phyloP scores from a whole-genome alignment of 495 filamentous ascomycete species.

The Halenospora varia region DNA sequence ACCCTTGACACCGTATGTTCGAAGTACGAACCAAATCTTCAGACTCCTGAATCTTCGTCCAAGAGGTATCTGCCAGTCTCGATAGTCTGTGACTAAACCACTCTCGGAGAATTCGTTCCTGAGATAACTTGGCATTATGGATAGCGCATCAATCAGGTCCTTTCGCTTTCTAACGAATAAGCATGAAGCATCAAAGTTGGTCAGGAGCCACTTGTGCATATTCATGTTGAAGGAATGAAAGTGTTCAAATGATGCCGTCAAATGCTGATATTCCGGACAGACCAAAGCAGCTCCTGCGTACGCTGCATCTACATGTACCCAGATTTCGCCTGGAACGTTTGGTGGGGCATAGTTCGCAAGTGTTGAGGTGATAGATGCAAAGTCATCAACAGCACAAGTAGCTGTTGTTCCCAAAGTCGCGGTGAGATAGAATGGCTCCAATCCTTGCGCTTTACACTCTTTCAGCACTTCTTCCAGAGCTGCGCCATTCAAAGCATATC shows the following conservation, averaged over 20 bases:
- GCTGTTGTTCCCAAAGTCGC: constrained; percentile 85
- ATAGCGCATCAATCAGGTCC: constrained; percentile 73
- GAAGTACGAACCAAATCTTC: constrained; percentile 96
- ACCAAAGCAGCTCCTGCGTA: constrained; percentile 87
- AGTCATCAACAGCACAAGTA: constrained; percentile 82
- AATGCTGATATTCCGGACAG: constrained; percentile 72
- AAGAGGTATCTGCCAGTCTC: constrained; percentile 97
- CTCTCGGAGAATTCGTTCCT: constrained; percentile 73
- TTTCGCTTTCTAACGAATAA: constrained; percentile 72
- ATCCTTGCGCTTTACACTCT: constrained; percentile 53
- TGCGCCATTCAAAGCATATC: constrained; percentile 66
- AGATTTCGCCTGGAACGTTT: constrained; percentile 46
- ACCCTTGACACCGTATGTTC: constrained; percentile 78
- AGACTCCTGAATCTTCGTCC: constrained; percentile 87
- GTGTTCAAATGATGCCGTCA: constrained; percentile 53
- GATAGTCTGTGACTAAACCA: constrained; percentile 91
- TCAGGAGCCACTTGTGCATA: constrained; percentile 97
- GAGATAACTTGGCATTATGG: constrained; percentile 80
- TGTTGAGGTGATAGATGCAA: constrained; percentile 63
- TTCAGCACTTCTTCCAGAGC: constrained; percentile 57
- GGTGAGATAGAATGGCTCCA: constrained; percentile 83
- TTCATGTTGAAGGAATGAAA: constrained; percentile 94
- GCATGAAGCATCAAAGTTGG: constrained; percentile 89
- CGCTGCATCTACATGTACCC: constrained; percentile 96
- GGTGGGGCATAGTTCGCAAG: constrained; percentile 52